Evolutionary conservation across 352 stramenopile species (phyloP).

Genomic region (Globisporangium spinosum): DNA sequence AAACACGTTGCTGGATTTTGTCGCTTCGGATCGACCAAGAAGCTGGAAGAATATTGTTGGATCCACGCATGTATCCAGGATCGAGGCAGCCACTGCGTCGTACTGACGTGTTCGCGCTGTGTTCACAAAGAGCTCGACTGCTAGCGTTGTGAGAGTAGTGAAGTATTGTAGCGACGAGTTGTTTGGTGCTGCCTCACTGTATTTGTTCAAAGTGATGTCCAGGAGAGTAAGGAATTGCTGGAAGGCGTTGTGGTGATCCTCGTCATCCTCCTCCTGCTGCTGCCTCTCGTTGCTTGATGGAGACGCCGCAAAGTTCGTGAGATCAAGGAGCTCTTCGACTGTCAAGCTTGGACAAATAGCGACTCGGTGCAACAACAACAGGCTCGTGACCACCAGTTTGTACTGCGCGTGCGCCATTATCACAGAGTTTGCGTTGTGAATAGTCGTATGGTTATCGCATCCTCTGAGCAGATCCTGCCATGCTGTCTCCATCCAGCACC

Average conservation of each 20-base stretch:
- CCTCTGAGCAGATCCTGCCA: conserved; percentile 16
- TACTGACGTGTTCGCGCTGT: background rate
- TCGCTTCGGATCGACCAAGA: background rate
- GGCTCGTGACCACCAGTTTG: conserved; percentile 10
- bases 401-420: conserved; percentile 12
- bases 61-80: conserved; percentile 16
- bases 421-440: background rate
- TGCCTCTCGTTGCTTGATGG: background rate
- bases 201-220: background rate
- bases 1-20: background rate
- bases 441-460: background rate
- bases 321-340: conserved; percentile 19
- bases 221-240: background rate
- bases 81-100: conserved; percentile 1
- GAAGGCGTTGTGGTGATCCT: background rate
- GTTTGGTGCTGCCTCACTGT: background rate
- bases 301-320: conserved; percentile 14
- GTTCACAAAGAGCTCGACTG: conserved; percentile 12
- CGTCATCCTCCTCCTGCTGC: background rate
- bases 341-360: conserved; percentile 11
- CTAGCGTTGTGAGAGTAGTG: background rate
- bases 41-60: conserved; percentile 11
- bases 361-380: conserved; percentile 23
- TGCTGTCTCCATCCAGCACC: conserved; percentile 24
- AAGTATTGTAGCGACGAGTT: background rate